Evolutionary conservation across 2,329 filamentous ascomycete species (phyloP).

Genomic region (Plenodomus tracheiphilus): DNA sequence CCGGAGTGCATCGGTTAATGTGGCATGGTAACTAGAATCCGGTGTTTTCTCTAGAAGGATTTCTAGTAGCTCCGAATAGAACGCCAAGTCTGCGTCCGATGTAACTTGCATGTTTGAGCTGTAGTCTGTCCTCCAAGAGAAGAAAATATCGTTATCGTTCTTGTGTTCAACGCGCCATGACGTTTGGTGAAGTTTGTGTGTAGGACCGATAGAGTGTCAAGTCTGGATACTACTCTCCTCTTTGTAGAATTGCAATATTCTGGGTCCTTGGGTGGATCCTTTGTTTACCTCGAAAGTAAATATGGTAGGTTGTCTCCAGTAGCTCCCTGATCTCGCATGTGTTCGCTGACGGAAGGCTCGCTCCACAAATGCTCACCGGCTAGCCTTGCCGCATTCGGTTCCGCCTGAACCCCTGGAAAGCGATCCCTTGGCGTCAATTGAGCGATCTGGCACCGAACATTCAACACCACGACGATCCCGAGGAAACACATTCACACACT

Average conservation of each 20-base stretch:
- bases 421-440: slow-evolving; percentile 30
- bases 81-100: not conserved
- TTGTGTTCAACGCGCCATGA: not conserved
- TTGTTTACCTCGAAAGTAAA: not conserved
- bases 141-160: not conserved
- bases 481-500: slow-evolving; percentile 5
- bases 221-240: too few species aligned
- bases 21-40: not conserved
- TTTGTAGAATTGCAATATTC: too few species aligned
- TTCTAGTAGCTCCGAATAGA: not conserved
- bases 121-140: not conserved
- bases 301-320: too few species aligned
- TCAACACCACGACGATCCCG: slow-evolving; percentile 19
- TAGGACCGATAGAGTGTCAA: not conserved
- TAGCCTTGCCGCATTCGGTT: slow-evolving; percentile 18
- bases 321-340: not conserved
- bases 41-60: not conserved
- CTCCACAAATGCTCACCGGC: slow-evolving; percentile 9
- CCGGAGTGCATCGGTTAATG: not conserved
- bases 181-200: not conserved
- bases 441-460: slow-evolving; percentile 31
- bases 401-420: slow-evolving; percentile 19
- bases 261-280: too few species aligned
- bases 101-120: not conserved
- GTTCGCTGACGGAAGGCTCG: slow-evolving; percentile 1